Base-by-base conservation (phyloP, 495 filamentous ascomycete genomes). In the Lasiosphaeria hispida region DNA sequence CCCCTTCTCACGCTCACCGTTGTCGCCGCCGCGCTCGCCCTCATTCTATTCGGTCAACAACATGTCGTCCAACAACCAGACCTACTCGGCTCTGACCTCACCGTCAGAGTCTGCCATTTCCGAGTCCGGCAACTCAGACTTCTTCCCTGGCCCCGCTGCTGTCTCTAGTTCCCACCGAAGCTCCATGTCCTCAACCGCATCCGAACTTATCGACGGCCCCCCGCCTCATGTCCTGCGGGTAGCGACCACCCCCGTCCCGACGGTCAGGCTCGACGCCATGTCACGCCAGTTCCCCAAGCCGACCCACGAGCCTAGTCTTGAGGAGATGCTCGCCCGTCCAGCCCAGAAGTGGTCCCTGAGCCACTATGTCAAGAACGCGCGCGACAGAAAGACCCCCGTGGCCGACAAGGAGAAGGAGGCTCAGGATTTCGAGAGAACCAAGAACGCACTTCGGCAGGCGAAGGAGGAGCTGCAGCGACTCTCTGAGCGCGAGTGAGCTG, bases 291-390 rank as follows among this genome's bases (percentile, higher is more conserved):
- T 69, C 53, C 59, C 64, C 10, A 63, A 71, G 60, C 76, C 76
- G 0, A 35, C 45, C 0, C 41, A 57, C 3, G 72, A 77, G 47
- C 50, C 73, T 14, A 69, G 66, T 43, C 58, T 80, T 38, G 74
- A 71, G 34, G 65, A 71, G 57, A 66, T 77, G 40, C 71, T 80
- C 13, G 68, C 73, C 6, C 71, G 68, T 35, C 47, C 63, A 58
- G 75, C 76, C 0, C 54, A 56, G 38, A 70, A 66, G 60, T 68
- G 67, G 53, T 70, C 71, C 11, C 61, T 77, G n/a, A 38, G 65
- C 45, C 64, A 75, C 63, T 73, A 68, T 37, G 62, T 75, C 36
- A 71, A 73, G 66, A 68, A 72, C 48, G 69, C 65, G 2, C 63
- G 65, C 10, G 57, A 56, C 35, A 15, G 15, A 37, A 4, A 51